Conservation (phyloP, 768 basidiomycete genomes). For the Boletus tomentosulus region DNA sequence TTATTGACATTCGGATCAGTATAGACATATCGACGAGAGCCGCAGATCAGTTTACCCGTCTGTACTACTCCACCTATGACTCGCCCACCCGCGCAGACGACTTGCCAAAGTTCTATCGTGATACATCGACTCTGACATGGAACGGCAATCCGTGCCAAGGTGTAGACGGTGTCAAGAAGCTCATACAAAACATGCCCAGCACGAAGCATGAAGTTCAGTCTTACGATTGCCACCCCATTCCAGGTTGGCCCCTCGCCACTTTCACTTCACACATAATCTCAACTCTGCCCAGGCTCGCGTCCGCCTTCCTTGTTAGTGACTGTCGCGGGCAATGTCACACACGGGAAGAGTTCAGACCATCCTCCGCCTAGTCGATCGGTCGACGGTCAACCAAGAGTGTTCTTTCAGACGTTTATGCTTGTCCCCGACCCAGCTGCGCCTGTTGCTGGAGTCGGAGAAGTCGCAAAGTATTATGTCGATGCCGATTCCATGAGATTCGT, state of each 20-base stretch:
- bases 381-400: conserved; percentile 79
- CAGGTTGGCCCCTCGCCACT: conserved; percentile 44
- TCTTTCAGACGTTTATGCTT: conserved; percentile 85
- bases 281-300: conserved; percentile 51
- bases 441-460: conserved; percentile 61
- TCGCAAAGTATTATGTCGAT: conserved; percentile 78
- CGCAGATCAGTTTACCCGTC: conserved; percentile 76
- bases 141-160: conserved; percentile 82
- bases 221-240: conserved; percentile 87
- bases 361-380: conserved; percentile 49
- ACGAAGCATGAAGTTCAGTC: conserved; percentile 85
- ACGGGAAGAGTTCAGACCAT: conserved; percentile 61
- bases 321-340: conserved; percentile 75
- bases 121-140: conserved; percentile 75
- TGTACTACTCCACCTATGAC: conserved; percentile 82
- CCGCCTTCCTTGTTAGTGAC: conserved; percentile 77
- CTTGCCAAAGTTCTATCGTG: conserved; percentile 77
- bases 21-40: conserved; percentile 83
- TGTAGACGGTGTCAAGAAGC: conserved; percentile 57
- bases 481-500: conserved; percentile 81
- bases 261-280: conserved; percentile 7
- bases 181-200: conserved; percentile 68
- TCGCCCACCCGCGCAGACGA: conserved; percentile 71
- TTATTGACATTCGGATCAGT: conserved; percentile 36
- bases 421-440: conserved; percentile 68